Base-by-base conservation (phyloP, 495 filamentous ascomycete genomes). In the Zalerion maritima region DNA sequence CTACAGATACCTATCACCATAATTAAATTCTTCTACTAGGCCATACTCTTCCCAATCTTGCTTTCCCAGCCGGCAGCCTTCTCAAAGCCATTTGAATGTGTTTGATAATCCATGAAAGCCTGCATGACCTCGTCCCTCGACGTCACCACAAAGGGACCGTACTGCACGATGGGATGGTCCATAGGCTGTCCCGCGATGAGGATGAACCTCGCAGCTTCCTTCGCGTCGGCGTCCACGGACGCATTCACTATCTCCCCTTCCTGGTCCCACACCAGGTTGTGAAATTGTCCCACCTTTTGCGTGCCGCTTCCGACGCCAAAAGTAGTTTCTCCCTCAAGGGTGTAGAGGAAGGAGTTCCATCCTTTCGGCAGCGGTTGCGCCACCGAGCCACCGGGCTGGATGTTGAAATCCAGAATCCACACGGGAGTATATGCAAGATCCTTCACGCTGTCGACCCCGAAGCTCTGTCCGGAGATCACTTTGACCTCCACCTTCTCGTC, bases 361-460 rank as follows among this genome's bases (percentile, higher is more conserved):
- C 79, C 80, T 36, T 60, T 51, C 0, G 89, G 87, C 7, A 97
- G 43, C 5, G 60, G 41, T 57, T 94, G 87, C 24, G 54, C 54
- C 26, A 94, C 51, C 28, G 60, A 69, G 10, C 79, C 81, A 23
- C 87, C 87, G 0, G 83, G 81, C 45, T 71, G 48, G 29, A 97
- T 71, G n/a, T 69, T 73, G 25, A 94, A 58, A 52, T 96, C 87
- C 26, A 94, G 53, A 34, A 93, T 57, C 87, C 89, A 94, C 11
- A 96, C 82, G 0, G 87, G 87, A 4, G 87, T 94, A 45, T 94
- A 94, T 2, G 87, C 87, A 19, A 96, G 49, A 32, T 96, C 89
- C 35, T 84, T 69, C 18, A 94, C 73, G 15, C 69, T 77, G 29
- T 94, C 87, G 17, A 87, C 68, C 15, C 85, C 89, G 39, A 85